Percentiles rank a stretch among this genome's conserved stretches.
These are phyloP conservation scores for Cyclanthera cordifolia DNA, from an alignment of 306 rosid genomes.

Conservation along the genomic window DNA sequence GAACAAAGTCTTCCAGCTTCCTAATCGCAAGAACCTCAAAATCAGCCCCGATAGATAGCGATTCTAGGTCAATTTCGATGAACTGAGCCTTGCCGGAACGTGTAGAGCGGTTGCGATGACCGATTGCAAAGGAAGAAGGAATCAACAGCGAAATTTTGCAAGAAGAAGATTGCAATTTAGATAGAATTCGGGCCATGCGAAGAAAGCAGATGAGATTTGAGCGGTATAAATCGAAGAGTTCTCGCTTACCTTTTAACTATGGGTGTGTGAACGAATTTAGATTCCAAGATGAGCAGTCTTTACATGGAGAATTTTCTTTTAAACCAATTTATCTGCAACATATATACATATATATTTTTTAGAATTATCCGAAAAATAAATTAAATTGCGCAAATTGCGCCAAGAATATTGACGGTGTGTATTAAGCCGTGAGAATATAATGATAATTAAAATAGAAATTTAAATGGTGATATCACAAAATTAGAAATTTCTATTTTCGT, in stretches of 20 bases:
- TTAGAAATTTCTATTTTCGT: background rate
- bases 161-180: slow-evolving; percentile 5
- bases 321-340: background rate
- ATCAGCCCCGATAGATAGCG: slow-evolving; percentile 18
- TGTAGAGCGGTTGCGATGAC: slow-evolving; percentile 27
- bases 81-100: slow-evolving; percentile 26
- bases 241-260: background rate
- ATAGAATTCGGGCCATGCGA: slow-evolving; percentile 36
- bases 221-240: background rate
- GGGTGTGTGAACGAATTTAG: background rate
- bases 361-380: background rate
- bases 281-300: background rate
- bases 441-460: background rate
- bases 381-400: background rate
- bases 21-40: slow-evolving; percentile 35
- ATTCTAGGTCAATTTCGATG: slow-evolving; percentile 35
- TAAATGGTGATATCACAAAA: background rate
- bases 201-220: background rate
- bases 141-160: background rate
- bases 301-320: no score
- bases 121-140: background rate
- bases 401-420: background rate
- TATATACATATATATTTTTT: background rate
- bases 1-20: slow-evolving; percentile 56
- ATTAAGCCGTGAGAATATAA: background rate